Conservation (phyloP, 768 basidiomycete species). For the Termitomyces sp. region DNA sequence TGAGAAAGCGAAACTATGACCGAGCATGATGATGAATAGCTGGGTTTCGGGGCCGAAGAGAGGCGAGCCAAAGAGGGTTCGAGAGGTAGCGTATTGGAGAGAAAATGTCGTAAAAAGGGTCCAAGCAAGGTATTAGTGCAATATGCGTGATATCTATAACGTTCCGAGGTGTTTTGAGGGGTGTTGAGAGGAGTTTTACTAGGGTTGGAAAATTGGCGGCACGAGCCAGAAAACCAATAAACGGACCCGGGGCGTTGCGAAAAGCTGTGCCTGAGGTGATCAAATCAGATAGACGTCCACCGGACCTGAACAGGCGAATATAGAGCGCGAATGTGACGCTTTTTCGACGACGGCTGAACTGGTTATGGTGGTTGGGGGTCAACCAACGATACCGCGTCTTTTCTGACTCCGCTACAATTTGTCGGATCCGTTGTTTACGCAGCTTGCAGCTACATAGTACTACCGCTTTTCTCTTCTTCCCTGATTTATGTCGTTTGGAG, state of each 20-base stretch:
- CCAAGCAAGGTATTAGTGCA: constrained; percentile 22
- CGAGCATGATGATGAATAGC: constrained; percentile 53
- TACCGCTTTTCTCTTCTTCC: background rate
- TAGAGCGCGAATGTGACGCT: constrained; percentile 21
- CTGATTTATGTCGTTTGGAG: too few species aligned
- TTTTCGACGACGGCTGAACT: constrained; percentile 21
- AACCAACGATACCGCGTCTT: constrained; percentile 36
- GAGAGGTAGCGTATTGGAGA: constrained; percentile 7
- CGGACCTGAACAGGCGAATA: constrained; percentile 17
- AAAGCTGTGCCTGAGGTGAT: constrained; percentile 17
- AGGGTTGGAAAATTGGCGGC: constrained; percentile 22
- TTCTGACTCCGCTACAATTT: constrained; percentile 42
- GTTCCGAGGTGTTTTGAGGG: constrained; percentile 21
- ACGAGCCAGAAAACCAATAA: constrained; percentile 20
- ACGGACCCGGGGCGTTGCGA: constrained; percentile 21
- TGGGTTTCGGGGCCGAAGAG: constrained; percentile 8
- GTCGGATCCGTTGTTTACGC: constrained; percentile 24
- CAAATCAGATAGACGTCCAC: constrained; percentile 13
- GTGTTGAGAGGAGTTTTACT: constrained; percentile 24
- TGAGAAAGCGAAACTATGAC: constrained; percentile 88
- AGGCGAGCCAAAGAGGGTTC: constrained; percentile 10
- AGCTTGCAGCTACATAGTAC: background rate
- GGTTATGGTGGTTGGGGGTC: constrained; percentile 39
- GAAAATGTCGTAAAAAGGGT: constrained; percentile 23
- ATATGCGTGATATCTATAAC: constrained; percentile 14